Evolutionary conservation across 164 flowering plant species (phyloP).

Genomic region (Echeveria elegans): DNA sequence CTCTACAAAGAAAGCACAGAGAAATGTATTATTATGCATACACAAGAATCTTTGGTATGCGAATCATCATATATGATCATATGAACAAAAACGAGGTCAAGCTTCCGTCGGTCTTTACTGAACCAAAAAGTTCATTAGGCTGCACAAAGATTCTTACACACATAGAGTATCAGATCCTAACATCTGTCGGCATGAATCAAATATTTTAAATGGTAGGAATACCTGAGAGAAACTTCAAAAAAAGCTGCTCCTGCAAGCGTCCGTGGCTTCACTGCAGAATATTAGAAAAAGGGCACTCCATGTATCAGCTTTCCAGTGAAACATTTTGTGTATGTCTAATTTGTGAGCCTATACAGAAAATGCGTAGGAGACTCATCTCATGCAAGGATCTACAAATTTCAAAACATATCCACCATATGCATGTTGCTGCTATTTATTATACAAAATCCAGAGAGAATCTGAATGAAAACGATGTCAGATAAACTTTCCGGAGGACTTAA

Average conservation of each 20-base stretch:
- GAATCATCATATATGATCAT: no score
- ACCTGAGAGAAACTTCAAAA: constrained; percentile 81
- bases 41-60: not conserved
- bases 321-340: not conserved
- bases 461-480: not conserved
- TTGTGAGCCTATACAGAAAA: not conserved
- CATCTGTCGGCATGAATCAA: no score
- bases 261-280: constrained; percentile 60
- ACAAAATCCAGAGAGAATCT: not conserved
- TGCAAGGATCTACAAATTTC: not conserved
- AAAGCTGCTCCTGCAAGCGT: constrained; percentile 61
- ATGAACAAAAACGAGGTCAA: not conserved
- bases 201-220: not conserved
- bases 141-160: no score
- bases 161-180: no score
- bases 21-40: not conserved
- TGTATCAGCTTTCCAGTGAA: not conserved
- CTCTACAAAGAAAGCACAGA: constrained; percentile 26
- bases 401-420: not conserved
- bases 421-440: not conserved
- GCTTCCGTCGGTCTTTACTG: no score
- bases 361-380: no score
- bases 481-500: no score
- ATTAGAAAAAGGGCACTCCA: not conserved
- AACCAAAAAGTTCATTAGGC: no score